These are phyloP conservation scores for Cladophialophora immunda DNA, from an alignment of 2,329 filamentous ascomycete genomes.

Conservation along the genomic window DNA sequence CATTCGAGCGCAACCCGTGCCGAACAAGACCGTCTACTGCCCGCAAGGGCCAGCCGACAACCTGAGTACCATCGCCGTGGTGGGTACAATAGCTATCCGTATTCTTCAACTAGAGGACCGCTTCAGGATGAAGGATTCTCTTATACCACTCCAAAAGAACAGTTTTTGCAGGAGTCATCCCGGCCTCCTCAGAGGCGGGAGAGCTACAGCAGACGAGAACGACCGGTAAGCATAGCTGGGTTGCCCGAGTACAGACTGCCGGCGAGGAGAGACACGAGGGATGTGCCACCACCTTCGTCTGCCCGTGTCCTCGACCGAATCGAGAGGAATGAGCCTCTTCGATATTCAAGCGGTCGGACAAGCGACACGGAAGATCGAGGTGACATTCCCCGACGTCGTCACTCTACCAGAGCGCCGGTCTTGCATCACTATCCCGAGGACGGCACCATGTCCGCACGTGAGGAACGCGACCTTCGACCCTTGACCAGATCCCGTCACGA, in stretches of 20 bases:
- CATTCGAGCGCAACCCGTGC: slow-evolving; percentile 39
- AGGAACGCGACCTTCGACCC: slow-evolving; percentile 31
- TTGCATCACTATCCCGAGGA: slow-evolving; percentile 41
- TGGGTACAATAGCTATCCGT: slow-evolving; percentile 35
- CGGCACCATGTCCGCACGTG: slow-evolving; percentile 33
- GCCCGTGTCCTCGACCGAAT: slow-evolving; percentile 39
- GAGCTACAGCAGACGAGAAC: slow-evolving; percentile 43
- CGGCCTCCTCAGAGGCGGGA: slow-evolving; percentile 42
- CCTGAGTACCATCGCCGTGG: slow-evolving; percentile 38
- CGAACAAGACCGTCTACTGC: slow-evolving; percentile 35
- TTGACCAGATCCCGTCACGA: slow-evolving; percentile 29
- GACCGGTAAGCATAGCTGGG: slow-evolving; percentile 39
- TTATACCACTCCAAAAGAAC: slow-evolving; percentile 57
- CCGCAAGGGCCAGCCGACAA: slow-evolving; percentile 26
- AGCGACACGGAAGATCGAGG: slow-evolving; percentile 38
- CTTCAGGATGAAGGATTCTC: slow-evolving; percentile 48
- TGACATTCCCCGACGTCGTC: slow-evolving; percentile 28
- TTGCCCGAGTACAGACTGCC: slow-evolving; percentile 35
- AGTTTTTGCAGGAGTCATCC: slow-evolving; percentile 54
- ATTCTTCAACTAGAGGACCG: slow-evolving; percentile 18
- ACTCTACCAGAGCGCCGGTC: slow-evolving; percentile 36
- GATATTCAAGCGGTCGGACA: slow-evolving; percentile 17
- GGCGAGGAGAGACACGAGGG: slow-evolving; percentile 33
- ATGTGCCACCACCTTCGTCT: slow-evolving; percentile 36
- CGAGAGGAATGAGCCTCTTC: slow-evolving; percentile 31